Percentiles rank a stretch among this genome's conserved stretches.
These are phyloP conservation scores for Dryas drummondii DNA, from an alignment of 306 rosid species.

Conservation along the genomic window DNA sequence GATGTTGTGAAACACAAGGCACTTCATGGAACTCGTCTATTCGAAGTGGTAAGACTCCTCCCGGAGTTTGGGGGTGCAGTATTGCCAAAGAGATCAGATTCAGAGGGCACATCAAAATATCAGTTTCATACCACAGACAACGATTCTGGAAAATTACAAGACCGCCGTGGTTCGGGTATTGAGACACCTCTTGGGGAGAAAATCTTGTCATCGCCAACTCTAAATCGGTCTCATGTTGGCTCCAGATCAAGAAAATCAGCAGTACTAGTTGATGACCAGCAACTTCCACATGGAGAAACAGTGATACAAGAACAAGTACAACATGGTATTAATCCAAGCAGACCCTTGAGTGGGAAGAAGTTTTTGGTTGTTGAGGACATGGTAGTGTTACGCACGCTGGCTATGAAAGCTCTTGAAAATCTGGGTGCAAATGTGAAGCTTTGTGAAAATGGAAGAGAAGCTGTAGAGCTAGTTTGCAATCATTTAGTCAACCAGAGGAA, in stretches of 20 bases:
- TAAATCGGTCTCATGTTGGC: constrained; percentile 2
- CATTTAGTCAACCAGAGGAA: constrained; percentile 28
- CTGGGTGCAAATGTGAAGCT: constrained; percentile 57
- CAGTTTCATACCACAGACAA: constrained; percentile 8
- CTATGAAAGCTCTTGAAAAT: background rate
- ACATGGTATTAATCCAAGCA: background rate
- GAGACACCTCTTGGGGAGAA: background rate
- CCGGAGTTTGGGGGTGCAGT: constrained; percentile 61
- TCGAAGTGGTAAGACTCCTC: constrained; percentile 50
- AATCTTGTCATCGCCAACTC: background rate
- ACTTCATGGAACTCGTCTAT: constrained; percentile 61
- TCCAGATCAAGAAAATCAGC: constrained; percentile 14
- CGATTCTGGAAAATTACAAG: constrained; percentile 4
- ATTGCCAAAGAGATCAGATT: constrained; percentile 8
- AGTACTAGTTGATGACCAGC: background rate
- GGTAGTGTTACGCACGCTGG: constrained; percentile 20
- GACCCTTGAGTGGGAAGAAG: constrained; percentile 52
- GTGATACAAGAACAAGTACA: constrained; percentile 45
- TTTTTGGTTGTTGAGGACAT: constrained; percentile 66
- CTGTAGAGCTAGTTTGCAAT: constrained; percentile 37
- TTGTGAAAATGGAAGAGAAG: constrained; percentile 62
- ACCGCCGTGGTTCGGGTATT: background rate
- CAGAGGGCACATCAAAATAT: background rate
- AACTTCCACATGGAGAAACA: constrained; percentile 24
- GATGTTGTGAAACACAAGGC: constrained; percentile 52